phyloP scores from a whole-genome alignment of 2,329 filamentous ascomycete genomes.

The Penicillium occitanis region DNA sequence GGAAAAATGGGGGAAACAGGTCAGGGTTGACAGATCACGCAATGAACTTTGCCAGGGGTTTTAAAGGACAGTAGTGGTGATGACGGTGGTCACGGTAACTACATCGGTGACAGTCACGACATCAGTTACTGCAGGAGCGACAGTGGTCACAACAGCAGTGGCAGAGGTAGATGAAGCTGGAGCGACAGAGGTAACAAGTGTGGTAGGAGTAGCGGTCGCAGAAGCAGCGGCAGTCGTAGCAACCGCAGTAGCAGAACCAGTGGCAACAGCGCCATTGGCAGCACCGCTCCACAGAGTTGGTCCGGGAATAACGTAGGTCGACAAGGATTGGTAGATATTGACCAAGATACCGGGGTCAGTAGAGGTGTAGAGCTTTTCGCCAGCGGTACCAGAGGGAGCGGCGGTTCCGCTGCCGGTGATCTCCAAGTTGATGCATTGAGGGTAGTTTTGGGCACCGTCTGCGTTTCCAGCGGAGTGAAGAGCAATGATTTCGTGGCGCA shows the following conservation, averaged over 20 bases:
- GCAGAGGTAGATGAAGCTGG: background rate
- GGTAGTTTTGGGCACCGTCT: constrained; percentile 56
- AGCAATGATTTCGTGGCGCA: constrained; percentile 58
- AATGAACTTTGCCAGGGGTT: background rate
- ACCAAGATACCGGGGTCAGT: constrained; percentile 59
- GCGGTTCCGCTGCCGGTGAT: constrained; percentile 56
- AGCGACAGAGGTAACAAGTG: constrained; percentile 1
- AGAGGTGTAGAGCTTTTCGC: constrained; percentile 57
- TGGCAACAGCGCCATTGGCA: background rate
- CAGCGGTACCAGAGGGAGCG: constrained; percentile 50
- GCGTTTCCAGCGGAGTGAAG: constrained; percentile 49
- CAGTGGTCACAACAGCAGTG: background rate
- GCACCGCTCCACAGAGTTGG: constrained; percentile 31
- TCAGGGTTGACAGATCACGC: background rate
- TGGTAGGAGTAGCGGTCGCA: background rate
- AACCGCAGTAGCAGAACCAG: constrained; percentile 2
- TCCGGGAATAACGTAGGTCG: constrained; percentile 54
- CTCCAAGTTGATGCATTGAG: constrained; percentile 61
- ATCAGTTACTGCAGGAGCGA: background rate
- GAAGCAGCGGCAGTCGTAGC: constrained; percentile 1
- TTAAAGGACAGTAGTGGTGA: background rate
- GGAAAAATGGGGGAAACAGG: background rate
- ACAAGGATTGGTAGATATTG: constrained; percentile 57
- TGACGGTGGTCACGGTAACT: background rate
- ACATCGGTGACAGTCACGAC: constrained; percentile 5